phyloP scores from a whole-genome alignment of 495 filamentous ascomycete species.

The Thozetella sp. region DNA sequence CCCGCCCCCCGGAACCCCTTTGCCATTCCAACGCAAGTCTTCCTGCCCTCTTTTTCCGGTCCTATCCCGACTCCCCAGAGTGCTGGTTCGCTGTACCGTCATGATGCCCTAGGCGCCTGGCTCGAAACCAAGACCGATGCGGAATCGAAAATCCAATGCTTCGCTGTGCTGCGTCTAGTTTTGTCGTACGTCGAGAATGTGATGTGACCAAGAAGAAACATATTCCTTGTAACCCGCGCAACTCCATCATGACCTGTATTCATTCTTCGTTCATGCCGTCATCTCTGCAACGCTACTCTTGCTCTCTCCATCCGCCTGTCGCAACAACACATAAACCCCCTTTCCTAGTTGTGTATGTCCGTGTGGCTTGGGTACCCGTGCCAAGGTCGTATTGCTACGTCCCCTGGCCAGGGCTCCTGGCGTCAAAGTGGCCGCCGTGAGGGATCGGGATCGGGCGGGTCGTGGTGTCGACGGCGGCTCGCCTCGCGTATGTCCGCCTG shows the following conservation, averaged over 20 bases:
- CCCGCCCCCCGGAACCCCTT: not conserved
- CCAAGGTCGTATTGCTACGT: too few relatives aligned
- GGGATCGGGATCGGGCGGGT: slow-evolving; percentile 26
- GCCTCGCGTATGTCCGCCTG: slow-evolving; percentile 39
- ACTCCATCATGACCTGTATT: too few relatives aligned
- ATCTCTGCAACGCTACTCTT: too few relatives aligned
- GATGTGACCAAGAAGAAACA: not conserved
- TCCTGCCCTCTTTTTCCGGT: slow-evolving; percentile 1
- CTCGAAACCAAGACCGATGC: not conserved
- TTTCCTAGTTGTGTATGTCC: too few relatives aligned
- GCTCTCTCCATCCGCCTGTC: too few relatives aligned
- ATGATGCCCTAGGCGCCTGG: not conserved
- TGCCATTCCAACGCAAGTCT: not conserved
- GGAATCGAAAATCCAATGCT: slow-evolving; percentile 3
- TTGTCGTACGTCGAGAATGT: not conserved
- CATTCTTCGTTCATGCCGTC: too few relatives aligned
- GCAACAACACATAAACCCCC: too few relatives aligned
- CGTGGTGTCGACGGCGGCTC: slow-evolving; percentile 42
- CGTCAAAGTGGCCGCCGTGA: slow-evolving; percentile 8
- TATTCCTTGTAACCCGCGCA: not conserved
- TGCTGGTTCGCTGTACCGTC: not conserved
- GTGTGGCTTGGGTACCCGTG: too few relatives aligned
- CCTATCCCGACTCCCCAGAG: not conserved
- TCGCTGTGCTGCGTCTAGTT: slow-evolving; percentile 1
- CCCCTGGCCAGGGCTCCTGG: not conserved